Percentiles rank a stretch among this genome's conserved stretches.
Conservation (phyloP, 2,329 filamentous ascomycete species). For the Trichoderma atroviride region DNA sequence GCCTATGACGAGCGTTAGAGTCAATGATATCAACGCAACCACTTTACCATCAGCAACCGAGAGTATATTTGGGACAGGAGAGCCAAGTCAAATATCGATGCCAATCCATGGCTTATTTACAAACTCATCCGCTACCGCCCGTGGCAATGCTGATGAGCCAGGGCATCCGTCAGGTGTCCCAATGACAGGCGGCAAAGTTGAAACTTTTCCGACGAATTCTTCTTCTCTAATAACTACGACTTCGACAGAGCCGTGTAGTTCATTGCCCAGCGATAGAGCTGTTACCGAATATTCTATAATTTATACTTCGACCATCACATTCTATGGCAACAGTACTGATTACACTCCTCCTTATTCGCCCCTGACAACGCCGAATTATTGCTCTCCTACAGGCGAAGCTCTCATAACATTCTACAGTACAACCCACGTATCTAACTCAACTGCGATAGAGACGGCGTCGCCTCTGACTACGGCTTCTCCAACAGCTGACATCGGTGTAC, state of each 20-base stretch:
- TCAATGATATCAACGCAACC: background rate
- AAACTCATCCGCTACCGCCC: background rate
- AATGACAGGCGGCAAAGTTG: background rate
- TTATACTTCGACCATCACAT: slow-evolving; percentile 55
- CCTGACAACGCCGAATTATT: slow-evolving; percentile 46
- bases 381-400: slow-evolving; percentile 31
- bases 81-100: background rate
- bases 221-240: slow-evolving; percentile 23
- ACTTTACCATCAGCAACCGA: background rate
- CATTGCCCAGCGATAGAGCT: slow-evolving; percentile 35
- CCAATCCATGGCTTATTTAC: background rate
- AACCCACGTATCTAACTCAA: slow-evolving; percentile 20
- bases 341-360: slow-evolving; percentile 52
- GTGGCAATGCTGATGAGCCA: background rate
- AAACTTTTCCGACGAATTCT: background rate
- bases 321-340: slow-evolving; percentile 48
- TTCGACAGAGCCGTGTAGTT: slow-evolving; percentile 39
- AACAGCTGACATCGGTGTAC: background rate
- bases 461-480: background rate
- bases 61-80: background rate
- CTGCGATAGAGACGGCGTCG: slow-evolving; percentile 1
- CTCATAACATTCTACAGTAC: slow-evolving; percentile 13
- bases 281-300: slow-evolving; percentile 49
- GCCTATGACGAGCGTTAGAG: background rate
- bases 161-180: background rate